phyloP scores from a whole-genome alignment of 371 early-diverging fungal genomes.

The Syncephalastrum racemosum region DNA sequence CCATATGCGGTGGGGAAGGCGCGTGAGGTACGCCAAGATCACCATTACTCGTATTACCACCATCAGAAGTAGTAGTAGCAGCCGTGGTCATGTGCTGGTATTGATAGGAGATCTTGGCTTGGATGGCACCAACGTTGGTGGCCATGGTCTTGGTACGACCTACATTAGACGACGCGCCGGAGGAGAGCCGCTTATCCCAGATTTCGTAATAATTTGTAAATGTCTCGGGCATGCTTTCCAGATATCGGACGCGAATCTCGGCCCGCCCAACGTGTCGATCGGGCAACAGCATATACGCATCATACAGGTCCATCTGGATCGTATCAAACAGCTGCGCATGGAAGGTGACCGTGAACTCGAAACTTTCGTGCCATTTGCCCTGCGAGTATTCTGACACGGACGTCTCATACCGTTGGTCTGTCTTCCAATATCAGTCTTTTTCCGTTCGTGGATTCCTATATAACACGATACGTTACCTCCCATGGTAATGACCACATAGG shows the following conservation, averaged over 20 bases:
- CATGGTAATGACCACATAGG: conserved; percentile 43
- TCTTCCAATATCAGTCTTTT: neutral
- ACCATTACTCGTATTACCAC: conserved; percentile 1
- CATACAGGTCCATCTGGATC: conserved; percentile 72
- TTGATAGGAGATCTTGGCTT: conserved; percentile 64
- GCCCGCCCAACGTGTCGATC: conserved; percentile 75
- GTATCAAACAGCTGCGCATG: conserved; percentile 82
- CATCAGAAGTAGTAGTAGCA: neutral
- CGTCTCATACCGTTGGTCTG: conserved; percentile 69
- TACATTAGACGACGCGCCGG: conserved; percentile 55
- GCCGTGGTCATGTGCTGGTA: conserved; percentile 38
- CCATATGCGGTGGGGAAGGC: too few relatives aligned
- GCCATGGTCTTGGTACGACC: conserved; percentile 51
- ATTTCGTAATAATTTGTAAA: conserved; percentile 69
- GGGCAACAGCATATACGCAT: conserved; percentile 55
- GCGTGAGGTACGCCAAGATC: neutral
- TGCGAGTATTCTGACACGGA: conserved; percentile 60
- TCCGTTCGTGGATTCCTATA: neutral
- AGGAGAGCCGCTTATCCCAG: conserved; percentile 60
- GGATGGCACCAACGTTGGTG: conserved; percentile 67
- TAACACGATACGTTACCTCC: conserved; percentile 33
- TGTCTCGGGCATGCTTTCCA: conserved; percentile 66
- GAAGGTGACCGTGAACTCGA: conserved; percentile 72
- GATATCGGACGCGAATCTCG: conserved; percentile 64
- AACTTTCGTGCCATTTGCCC: conserved; percentile 76